Evolutionary conservation across 257 asterid genomes (phyloP), one percentile per base, ranked within the genome.

Genomic region (Nicotiana tabacum): DNA sequence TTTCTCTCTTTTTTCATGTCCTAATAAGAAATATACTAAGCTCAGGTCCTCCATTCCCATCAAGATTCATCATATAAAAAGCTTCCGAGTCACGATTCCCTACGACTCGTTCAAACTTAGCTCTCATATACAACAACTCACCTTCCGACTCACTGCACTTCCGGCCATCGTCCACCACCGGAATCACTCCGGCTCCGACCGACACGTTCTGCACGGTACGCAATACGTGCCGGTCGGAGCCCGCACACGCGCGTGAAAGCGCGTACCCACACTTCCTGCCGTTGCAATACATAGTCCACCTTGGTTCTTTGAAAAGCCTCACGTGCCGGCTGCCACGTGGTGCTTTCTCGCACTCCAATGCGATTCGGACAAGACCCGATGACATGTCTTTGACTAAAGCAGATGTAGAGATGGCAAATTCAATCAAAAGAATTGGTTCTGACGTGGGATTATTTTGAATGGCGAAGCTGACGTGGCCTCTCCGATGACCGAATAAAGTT

Each of bases 11-110:
- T 12, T 72, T 70, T 93, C 93, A 95, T 78, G 91, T 89, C 83
- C 99, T 88, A 76, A 94, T 93, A 68, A 95, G 86, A 79, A 95
- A 95, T 81, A 95, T 91, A 84, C 99, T 91, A 84, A 95, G 91
- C 33, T 95, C 99, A 51, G 99, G 97, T 33, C 99, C 99, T 55
- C 98, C 97, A 76, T 88, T 91, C 2, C 96, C 97, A 66, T 95
- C 98, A 15, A 98, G 93, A 70, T 95, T 95, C 95, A 93, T 80
- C 99, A 95, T 95, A 61, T 95, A 92, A 77, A 91, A 95, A 5
- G 98, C 98, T 83, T 95, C 98, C 64, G 99, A 93, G 87, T 95
- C 96, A 69, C 96, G 94, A 85, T 90, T 91, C 56, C 99, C 98
- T 74, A 95, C 93, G 16, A 95, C 97, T 82, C 99, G 88, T 88